Percentiles rank a stretch among this genome's conserved stretches.
These are phyloP conservation scores for Ochromonas danica DNA, from an alignment of 108 stramenopile genomes.

Conservation along the genomic window DNA sequence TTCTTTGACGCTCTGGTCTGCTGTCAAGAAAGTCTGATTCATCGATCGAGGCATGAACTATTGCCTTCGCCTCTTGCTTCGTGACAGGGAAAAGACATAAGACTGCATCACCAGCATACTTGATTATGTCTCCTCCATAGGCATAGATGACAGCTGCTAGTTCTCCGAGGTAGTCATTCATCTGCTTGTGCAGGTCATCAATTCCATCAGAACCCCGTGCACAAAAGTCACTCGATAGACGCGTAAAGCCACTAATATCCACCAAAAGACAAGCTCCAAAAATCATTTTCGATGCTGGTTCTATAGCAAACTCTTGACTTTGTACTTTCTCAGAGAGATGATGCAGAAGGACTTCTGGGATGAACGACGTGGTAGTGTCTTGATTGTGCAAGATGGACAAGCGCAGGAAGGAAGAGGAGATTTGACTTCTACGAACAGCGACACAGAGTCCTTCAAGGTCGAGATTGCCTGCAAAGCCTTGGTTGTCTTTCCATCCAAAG, in stretches of 20 bases:
- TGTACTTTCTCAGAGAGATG: background rate
- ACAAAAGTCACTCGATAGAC: background rate
- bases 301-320: background rate
- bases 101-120: slow-evolving; percentile 68
- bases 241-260: background rate
- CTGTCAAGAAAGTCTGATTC: background rate
- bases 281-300: background rate
- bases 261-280: background rate
- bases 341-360: background rate
- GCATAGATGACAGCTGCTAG: slow-evolving; percentile 58
- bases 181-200: slow-evolving; percentile 29
- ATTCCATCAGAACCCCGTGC: background rate
- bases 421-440: too few relatives aligned
- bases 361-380: background rate
- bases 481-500: too few relatives aligned
- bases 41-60: too few relatives aligned
- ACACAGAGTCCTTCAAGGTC: too few relatives aligned
- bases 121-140: slow-evolving; percentile 65
- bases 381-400: too few relatives aligned
- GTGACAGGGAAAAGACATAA: slow-evolving; percentile 50
- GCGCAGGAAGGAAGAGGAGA: too few relatives aligned
- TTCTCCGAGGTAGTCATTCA: slow-evolving; percentile 55
- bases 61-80: too few relatives aligned
- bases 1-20: background rate
- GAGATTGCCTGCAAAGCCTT: too few relatives aligned